Conservation (phyloP, 371 early-diverging fungal species). For the Lichtheimia ornata region DNA sequence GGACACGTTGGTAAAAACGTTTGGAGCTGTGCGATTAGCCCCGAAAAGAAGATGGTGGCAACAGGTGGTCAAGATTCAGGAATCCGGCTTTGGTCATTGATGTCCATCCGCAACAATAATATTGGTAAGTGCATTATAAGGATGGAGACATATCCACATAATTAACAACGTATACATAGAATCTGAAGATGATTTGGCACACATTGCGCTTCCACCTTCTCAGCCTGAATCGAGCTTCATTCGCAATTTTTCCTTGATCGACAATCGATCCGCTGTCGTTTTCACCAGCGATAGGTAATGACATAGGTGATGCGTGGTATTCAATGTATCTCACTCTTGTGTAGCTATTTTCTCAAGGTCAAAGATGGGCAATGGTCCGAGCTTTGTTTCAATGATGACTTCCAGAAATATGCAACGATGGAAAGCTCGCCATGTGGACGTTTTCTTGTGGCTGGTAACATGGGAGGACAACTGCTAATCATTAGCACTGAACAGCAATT, state of each 20-base stretch:
- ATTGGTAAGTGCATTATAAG: conserved; percentile 41
- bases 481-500: conserved; percentile 50
- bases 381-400: conserved; percentile 33
- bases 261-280: conserved; percentile 30
- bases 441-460: conserved; percentile 58
- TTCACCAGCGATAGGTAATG: conserved; percentile 44
- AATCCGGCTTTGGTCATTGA: conserved; percentile 71
- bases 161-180: conserved; percentile 14
- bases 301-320: no score
- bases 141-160: neutral
- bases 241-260: conserved; percentile 56
- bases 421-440: conserved; percentile 58
- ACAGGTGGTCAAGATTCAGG: conserved; percentile 85
- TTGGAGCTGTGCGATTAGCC: conserved; percentile 77
- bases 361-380: conserved; percentile 34
- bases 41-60: conserved; percentile 54
- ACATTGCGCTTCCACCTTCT: conserved; percentile 21
- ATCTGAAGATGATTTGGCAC: conserved; percentile 43
- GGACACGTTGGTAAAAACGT: conserved; percentile 83
- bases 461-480: conserved; percentile 59
- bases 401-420: conserved; percentile 61
- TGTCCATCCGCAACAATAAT: conserved; percentile 53
- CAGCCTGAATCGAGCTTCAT: conserved; percentile 20
- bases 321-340: no score
- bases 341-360: conserved; percentile 46